Percentiles rank a stretch among this genome's conserved stretches.
phyloP scores from a whole-genome alignment of 495 filamentous ascomycete genomes.

The Talaromyces nanjingensis region DNA sequence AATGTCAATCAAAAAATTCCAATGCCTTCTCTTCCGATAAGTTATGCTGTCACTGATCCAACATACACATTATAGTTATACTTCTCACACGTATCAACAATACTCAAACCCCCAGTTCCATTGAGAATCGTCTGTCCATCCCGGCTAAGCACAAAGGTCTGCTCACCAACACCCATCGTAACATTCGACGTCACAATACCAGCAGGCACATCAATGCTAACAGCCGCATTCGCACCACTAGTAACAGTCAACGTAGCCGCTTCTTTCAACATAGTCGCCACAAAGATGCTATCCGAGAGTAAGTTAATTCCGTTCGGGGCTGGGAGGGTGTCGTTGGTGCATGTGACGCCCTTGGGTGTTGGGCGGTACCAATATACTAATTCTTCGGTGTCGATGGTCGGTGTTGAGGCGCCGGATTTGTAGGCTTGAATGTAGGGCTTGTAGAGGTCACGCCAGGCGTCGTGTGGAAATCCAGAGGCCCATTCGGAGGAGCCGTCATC shows the following conservation, averaged over 20 bases:
- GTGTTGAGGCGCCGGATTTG: conserved; percentile 40
- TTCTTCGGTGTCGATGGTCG: conserved; percentile 33
- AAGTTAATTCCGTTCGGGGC: conserved; percentile 41
- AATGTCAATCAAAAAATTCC: no score
- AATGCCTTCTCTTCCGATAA: no score
- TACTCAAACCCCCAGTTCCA: conserved; percentile 34
- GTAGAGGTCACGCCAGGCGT: conserved; percentile 30
- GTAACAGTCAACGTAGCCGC: conserved; percentile 38
- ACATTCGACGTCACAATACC: conserved; percentile 30
- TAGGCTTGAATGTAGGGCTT: conserved; percentile 51
- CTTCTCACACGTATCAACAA: conserved; percentile 41
- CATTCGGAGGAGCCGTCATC: conserved; percentile 54
- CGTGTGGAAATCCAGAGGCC: conserved; percentile 48
- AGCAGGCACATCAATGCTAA: conserved; percentile 27
- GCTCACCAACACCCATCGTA: conserved; percentile 44
- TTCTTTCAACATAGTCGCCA: conserved; percentile 44
- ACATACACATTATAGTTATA: conserved; percentile 57
- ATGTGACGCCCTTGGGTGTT: conserved; percentile 29
- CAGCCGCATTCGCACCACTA: conserved; percentile 41
- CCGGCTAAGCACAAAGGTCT: conserved; percentile 42
- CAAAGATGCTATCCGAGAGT: conserved; percentile 45
- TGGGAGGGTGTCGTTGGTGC: conserved; percentile 45
- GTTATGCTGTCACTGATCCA: conserved; percentile 1
- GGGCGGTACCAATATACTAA: conserved; percentile 40
- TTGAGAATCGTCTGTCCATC: conserved; percentile 35